phyloP scores from a whole-genome alignment of 2,329 filamentous ascomycete genomes.

The Lecanicillium sp. region DNA sequence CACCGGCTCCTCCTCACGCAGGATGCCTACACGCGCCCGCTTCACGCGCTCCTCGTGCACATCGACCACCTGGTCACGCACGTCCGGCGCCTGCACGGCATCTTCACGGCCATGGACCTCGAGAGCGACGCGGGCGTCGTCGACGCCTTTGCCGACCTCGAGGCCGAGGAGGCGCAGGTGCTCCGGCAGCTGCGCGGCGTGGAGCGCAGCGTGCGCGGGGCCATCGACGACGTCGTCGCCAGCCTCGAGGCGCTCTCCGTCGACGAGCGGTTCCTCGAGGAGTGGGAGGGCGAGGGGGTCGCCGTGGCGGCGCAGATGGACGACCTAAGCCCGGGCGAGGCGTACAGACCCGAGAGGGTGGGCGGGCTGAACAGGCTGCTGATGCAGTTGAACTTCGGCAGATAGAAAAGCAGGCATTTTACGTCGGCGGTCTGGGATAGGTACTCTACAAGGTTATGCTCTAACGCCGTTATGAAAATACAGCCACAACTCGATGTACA shows the following conservation, averaged over 20 bases:
- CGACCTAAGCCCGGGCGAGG: conserved; percentile 25
- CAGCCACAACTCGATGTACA: too few relatives aligned
- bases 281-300: conserved; percentile 32
- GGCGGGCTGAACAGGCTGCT: conserved; percentile 78
- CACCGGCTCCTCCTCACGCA: conserved; percentile 63
- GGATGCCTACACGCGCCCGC: conserved; percentile 53
- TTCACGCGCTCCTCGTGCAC: conserved; percentile 63
- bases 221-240: conserved; percentile 61
- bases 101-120: conserved; percentile 74
- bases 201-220: conserved; percentile 57
- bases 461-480: too few relatives aligned
- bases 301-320: conserved; percentile 34
- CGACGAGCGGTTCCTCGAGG: conserved; percentile 37
- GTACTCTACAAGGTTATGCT: too few relatives aligned
- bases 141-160: conserved; percentile 65
- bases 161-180: conserved; percentile 65
- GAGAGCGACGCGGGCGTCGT: conserved; percentile 78
- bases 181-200: conserved; percentile 58
- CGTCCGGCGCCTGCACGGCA: conserved; percentile 65
- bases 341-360: conserved; percentile 64
- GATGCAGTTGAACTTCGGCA: conserved; percentile 80
- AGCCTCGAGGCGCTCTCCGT: conserved; percentile 42
- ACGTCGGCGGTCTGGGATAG: too few relatives aligned
- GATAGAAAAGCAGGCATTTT: too few relatives aligned
- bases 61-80: conserved; percentile 79